Conservation (phyloP, 768 basidiomycete species). For the Grammothele lineata region DNA sequence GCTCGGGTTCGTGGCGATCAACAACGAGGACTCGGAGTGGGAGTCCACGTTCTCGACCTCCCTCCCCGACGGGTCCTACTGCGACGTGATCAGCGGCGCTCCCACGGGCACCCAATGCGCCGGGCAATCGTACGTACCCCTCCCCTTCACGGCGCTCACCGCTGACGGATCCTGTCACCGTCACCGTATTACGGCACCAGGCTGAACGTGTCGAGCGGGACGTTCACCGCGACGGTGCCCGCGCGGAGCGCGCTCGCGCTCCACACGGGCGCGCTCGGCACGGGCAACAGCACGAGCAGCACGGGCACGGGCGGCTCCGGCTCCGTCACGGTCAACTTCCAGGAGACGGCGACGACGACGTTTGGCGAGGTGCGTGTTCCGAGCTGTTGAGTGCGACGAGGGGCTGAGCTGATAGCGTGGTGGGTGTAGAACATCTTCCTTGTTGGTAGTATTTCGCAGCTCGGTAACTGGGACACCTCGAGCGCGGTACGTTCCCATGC, state of each 20-base stretch:
- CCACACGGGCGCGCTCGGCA: slow-evolving; percentile 39
- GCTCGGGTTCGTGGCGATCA: slow-evolving; percentile 61
- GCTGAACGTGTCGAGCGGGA: slow-evolving; percentile 45
- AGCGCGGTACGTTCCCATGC: slow-evolving; percentile 45
- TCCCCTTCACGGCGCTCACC: no score
- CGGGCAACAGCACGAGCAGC: slow-evolving; percentile 1
- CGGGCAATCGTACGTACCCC: slow-evolving; percentile 37
- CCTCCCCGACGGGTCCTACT: slow-evolving; percentile 55
- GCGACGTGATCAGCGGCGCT: slow-evolving; percentile 57
- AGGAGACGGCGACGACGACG: slow-evolving; percentile 51
- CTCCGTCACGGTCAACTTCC: slow-evolving; percentile 39
- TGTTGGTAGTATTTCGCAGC: slow-evolving; percentile 50
- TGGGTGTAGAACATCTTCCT: slow-evolving; percentile 52
- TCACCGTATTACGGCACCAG: slow-evolving; percentile 26
- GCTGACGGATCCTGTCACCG: no score
- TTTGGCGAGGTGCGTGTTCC: slow-evolving; percentile 46
- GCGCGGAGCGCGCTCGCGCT: slow-evolving; percentile 53
- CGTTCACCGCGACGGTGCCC: slow-evolving; percentile 45
- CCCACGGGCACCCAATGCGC: slow-evolving; percentile 41
- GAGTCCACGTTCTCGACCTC: slow-evolving; percentile 51
- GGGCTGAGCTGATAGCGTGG: neutral
- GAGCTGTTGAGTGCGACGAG: neutral
- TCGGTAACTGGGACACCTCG: slow-evolving; percentile 48
- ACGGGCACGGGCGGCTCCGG: slow-evolving; percentile 40
- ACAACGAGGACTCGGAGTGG: slow-evolving; percentile 58